Percentiles rank a stretch among this genome's conserved stretches.
phyloP scores from a whole-genome alignment of 1,139 yeast species.

The Yamadazyma oceani region DNA sequence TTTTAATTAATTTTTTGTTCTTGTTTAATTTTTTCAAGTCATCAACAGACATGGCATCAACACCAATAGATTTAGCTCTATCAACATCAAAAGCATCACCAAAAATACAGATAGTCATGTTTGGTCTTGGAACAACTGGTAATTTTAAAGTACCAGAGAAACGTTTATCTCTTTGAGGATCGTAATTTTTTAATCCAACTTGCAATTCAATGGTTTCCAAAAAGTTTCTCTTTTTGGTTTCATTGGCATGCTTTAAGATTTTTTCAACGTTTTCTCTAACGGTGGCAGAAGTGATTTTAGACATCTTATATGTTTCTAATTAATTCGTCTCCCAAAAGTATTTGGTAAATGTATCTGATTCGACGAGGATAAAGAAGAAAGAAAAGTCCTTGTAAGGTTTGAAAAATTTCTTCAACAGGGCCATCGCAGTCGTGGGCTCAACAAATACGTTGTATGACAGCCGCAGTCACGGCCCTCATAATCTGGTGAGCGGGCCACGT shows the following conservation, averaged over 20 bases:
- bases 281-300: constrained; percentile 89
- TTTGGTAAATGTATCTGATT: constrained; percentile 49
- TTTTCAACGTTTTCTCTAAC: constrained; percentile 97
- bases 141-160: constrained; percentile 99
- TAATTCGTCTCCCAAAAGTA: constrained; percentile 67
- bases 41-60: constrained; percentile 99
- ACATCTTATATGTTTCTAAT: constrained; percentile 54
- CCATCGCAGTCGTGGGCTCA: not conserved
- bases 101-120: constrained; percentile 99
- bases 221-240: constrained; percentile 99
- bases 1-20: constrained; percentile 99
- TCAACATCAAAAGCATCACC: constrained; percentile 99
- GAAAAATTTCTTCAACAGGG: constrained; percentile 1
- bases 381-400: not conserved
- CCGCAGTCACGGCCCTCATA: not conserved
- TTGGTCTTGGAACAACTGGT: constrained; percentile 99
- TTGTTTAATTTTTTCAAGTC: constrained; percentile 99
- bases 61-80: constrained; percentile 99
- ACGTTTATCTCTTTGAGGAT: constrained; percentile 99
- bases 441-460: not conserved
- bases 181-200: constrained; percentile 99
- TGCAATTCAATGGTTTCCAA: constrained; percentile 99
- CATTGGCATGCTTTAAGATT: constrained; percentile 85
- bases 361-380: constrained; percentile 43
- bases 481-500: not conserved